Evolutionary conservation across 352 stramenopile species (phyloP).

Genomic region (Phytophthora foliorum): DNA sequence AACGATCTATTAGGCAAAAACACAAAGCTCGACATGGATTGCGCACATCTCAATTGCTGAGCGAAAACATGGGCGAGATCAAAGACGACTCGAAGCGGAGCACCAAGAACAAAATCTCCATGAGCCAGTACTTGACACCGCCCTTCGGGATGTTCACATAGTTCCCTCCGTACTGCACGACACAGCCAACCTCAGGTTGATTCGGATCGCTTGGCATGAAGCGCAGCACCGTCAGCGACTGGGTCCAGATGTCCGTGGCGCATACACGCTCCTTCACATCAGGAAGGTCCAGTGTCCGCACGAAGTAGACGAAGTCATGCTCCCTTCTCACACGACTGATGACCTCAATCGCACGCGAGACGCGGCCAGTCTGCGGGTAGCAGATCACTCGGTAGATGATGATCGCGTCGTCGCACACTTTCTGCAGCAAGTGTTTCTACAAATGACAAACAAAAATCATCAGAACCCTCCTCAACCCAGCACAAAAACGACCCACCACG

Average conservation of each 20-base stretch:
- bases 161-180: slow-evolving; percentile 54
- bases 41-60: slow-evolving; percentile 35
- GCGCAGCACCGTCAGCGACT: slow-evolving; percentile 55
- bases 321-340: slow-evolving; percentile 54
- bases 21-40: slow-evolving; percentile 13
- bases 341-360: slow-evolving; percentile 58
- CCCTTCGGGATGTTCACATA: slow-evolving; percentile 52
- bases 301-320: slow-evolving; percentile 57
- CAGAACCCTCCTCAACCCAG: not conserved
- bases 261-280: slow-evolving; percentile 49
- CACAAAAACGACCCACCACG: slow-evolving; percentile 6
- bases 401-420: slow-evolving; percentile 54
- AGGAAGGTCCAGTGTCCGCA: slow-evolving; percentile 48
- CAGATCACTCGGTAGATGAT: slow-evolving; percentile 65
- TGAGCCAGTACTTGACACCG: slow-evolving; percentile 63
- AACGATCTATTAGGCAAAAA: slow-evolving; percentile 36
- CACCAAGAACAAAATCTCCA: slow-evolving; percentile 65
- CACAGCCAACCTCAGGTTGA: slow-evolving; percentile 41
- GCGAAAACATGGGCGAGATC: slow-evolving; percentile 57
- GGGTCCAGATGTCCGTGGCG: slow-evolving; percentile 46
- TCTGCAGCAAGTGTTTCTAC: slow-evolving; percentile 58
- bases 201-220: slow-evolving; percentile 50
- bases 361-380: slow-evolving; percentile 47
- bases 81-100: slow-evolving; percentile 64
- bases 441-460: slow-evolving; percentile 6